Evolutionary conservation across 202 grass and related monocot genomes (phyloP).

Genomic region (Bolboschoenoplectus hybrid): DNA sequence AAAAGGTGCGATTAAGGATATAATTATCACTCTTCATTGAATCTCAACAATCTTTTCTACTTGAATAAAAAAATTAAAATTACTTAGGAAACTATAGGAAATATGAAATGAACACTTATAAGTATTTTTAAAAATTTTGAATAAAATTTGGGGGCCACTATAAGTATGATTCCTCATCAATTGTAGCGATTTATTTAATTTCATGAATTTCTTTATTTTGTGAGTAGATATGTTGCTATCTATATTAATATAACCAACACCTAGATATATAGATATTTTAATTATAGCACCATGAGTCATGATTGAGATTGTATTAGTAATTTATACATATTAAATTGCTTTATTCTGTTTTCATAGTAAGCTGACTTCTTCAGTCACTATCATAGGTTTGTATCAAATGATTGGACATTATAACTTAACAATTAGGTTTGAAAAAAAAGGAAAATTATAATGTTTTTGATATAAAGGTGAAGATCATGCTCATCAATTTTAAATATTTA

Average conservation of each 20-base stretch:
- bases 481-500: no score
- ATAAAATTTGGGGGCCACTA: background rate
- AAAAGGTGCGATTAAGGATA: no score
- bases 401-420: constrained; percentile 1
- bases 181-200: background rate
- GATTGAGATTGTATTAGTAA: background rate
- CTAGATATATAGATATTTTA: background rate
- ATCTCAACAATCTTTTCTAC: no score
- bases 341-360: background rate
- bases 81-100: no score
- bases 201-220: background rate
- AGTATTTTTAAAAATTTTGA: background rate
- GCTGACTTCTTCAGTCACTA: background rate
- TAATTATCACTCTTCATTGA: no score
- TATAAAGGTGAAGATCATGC: no score
- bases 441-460: no score
- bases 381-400: background rate
- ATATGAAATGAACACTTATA: no score
- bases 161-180: background rate
- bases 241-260: background rate
- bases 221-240: background rate
- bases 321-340: background rate
- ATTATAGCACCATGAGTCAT: background rate
- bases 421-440: background rate
- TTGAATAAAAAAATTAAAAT: no score